phyloP scores from a whole-genome alignment of 306 rosid species.

The Quercus suber region DNA sequence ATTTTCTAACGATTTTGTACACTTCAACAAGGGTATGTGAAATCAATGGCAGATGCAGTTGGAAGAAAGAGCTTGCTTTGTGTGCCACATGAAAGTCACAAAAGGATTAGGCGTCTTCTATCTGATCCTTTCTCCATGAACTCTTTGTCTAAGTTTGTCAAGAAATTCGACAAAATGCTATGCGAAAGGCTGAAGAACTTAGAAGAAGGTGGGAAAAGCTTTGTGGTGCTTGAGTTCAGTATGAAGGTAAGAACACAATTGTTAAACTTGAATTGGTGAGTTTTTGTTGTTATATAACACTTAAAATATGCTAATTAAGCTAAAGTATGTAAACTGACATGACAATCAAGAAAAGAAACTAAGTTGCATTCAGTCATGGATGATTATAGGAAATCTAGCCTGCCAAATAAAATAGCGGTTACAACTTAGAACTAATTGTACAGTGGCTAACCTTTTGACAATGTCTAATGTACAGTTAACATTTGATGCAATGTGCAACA shows the following conservation, averaged over 20 bases:
- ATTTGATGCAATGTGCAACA: slow-evolving; percentile 64
- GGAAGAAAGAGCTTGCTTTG: slow-evolving; percentile 62
- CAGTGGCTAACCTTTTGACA: slow-evolving; percentile 17
- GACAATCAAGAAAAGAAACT: too few species aligned
- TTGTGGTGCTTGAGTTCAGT: slow-evolving; percentile 47
- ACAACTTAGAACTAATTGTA: neutral
- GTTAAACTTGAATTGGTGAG: neutral
- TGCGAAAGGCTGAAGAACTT: slow-evolving; percentile 46
- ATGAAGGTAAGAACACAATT: slow-evolving; percentile 43
- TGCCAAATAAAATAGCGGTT: too few species aligned
- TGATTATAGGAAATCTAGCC: too few species aligned
- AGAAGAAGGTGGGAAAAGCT: slow-evolving; percentile 49
- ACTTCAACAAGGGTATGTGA: slow-evolving; percentile 64
- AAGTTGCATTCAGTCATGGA: neutral
- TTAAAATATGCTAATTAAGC: neutral
- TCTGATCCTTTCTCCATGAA: slow-evolving; percentile 66
- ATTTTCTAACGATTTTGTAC: slow-evolving; percentile 55
- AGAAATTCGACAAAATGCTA: slow-evolving; percentile 52
- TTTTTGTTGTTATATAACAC: neutral
- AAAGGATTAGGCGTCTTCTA: slow-evolving; percentile 66
- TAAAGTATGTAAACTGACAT: neutral
- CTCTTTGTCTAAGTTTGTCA: slow-evolving; percentile 50
- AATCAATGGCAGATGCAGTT: slow-evolving; percentile 70
- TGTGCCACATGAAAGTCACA: slow-evolving; percentile 54
- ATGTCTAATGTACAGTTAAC: slow-evolving; percentile 42